phyloP scores from a whole-genome alignment of 768 basidiomycete genomes.

The Pholiota conissans region DNA sequence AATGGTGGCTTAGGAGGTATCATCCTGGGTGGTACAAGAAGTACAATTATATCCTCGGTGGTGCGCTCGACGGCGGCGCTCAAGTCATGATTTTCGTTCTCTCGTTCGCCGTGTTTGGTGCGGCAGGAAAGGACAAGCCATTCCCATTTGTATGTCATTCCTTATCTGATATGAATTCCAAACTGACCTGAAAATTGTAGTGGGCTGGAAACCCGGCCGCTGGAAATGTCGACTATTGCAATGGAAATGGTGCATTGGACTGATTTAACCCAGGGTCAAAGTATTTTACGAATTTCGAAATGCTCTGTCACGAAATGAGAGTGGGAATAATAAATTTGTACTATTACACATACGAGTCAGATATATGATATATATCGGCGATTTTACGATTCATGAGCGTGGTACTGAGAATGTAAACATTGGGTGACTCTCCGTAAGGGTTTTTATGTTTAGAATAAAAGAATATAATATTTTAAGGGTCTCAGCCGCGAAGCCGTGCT shows the following conservation, averaged over 20 bases:
- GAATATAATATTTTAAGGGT: too few relatives aligned
- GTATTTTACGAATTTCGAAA: neutral
- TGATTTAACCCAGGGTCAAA: neutral
- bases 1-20: constrained; percentile 56
- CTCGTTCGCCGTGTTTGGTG: constrained; percentile 66
- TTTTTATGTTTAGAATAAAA: too few relatives aligned
- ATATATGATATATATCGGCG: too few relatives aligned
- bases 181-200: neutral
- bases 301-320: neutral
- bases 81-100: constrained; percentile 66
- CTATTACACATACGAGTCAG: too few relatives aligned
- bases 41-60: constrained; percentile 69
- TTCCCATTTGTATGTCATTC: constrained; percentile 37
- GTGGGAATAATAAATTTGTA: too few relatives aligned
- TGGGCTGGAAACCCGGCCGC: constrained; percentile 2
- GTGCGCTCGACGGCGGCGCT: constrained; percentile 64
- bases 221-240: constrained; percentile 4
- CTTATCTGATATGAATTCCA: neutral
- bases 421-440: too few relatives aligned
- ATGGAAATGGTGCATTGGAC: constrained; percentile 4
- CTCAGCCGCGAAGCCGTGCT: too few relatives aligned
- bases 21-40: constrained; percentile 67
- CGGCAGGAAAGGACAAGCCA: constrained; percentile 45
- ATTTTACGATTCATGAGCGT: too few relatives aligned
- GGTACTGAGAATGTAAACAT: too few relatives aligned